Evolutionary conservation across 1,284 basidiomycete genomes (phyloP).

Genomic region (Rhodotorula sp.): DNA sequence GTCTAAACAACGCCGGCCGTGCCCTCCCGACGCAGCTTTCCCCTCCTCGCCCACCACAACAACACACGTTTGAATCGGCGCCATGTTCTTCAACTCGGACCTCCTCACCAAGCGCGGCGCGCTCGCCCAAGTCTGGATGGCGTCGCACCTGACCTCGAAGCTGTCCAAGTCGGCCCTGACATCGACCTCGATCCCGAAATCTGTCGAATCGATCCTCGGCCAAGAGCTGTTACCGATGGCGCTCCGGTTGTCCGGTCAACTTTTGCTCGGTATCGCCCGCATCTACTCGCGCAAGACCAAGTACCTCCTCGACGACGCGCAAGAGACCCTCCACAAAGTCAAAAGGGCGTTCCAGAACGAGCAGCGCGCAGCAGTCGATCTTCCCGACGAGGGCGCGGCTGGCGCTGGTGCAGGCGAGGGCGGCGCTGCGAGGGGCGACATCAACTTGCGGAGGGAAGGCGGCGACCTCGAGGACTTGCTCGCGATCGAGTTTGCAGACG

Average conservation of each 20-base stretch:
- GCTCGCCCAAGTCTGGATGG: constrained; percentile 95
- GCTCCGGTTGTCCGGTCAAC: constrained; percentile 87
- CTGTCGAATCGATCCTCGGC: constrained; percentile 49
- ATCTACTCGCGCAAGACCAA: constrained; percentile 98
- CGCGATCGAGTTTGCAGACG: constrained; percentile 25
- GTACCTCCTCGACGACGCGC: constrained; percentile 95
- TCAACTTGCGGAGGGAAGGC: constrained; percentile 31
- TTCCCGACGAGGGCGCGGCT: constrained; percentile 16
- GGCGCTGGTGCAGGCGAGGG: neutral
- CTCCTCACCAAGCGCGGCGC: constrained; percentile 82
- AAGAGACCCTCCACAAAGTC: constrained; percentile 90
- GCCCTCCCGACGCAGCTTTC: neutral
- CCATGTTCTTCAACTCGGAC: constrained; percentile 41
- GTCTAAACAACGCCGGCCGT: too few species aligned
- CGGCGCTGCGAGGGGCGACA: constrained; percentile 8
- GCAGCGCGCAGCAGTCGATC: constrained; percentile 27
- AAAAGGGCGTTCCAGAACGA: constrained; percentile 64
- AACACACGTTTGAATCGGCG: neutral
- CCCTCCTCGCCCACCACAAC: neutral
- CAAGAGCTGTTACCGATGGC: constrained; percentile 64
- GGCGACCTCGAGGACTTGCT: constrained; percentile 38
- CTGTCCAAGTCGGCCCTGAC: constrained; percentile 92
- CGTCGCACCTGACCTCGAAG: constrained; percentile 97
- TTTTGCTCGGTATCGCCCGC: constrained; percentile 90
- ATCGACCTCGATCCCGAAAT: constrained; percentile 89